Evolutionary conservation across 2,329 filamentous ascomycete species (phyloP).

Genomic region (Colletotrichum lini): DNA sequence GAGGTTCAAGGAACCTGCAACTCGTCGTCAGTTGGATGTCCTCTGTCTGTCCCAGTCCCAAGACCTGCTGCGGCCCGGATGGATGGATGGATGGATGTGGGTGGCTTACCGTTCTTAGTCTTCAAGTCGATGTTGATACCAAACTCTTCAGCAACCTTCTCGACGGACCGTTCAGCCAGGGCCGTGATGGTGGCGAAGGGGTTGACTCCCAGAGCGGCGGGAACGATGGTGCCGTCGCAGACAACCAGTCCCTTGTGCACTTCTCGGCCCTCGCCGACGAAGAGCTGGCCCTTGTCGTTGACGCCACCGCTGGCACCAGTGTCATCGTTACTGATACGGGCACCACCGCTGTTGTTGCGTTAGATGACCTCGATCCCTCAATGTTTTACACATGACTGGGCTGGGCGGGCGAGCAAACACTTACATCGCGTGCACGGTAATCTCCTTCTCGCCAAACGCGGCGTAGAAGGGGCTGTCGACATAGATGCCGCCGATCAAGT

Average conservation of each 20-base stretch:
- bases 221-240: constrained; percentile 73
- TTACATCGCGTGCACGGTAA: constrained; percentile 77
- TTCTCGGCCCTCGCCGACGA: constrained; percentile 64
- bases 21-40: too few species aligned
- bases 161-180: constrained; percentile 75
- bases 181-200: constrained; percentile 79
- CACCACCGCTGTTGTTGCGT: constrained; percentile 61
- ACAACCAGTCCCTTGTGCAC: constrained; percentile 72
- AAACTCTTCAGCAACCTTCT: constrained; percentile 59
- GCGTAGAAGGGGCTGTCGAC: constrained; percentile 71
- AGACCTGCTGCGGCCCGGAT: too few species aligned
- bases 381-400: too few species aligned
- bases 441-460: constrained; percentile 67
- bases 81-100: too few species aligned
- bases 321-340: constrained; percentile 72
- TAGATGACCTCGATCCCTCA: neutral
- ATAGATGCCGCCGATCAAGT: constrained; percentile 71
- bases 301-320: constrained; percentile 70
- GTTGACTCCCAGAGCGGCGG: constrained; percentile 75
- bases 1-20: constrained; percentile 63
- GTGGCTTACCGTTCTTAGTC: constrained; percentile 52
- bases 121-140: constrained; percentile 60
- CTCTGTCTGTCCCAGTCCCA: too few species aligned
- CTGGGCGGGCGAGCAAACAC: too few species aligned
- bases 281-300: constrained; percentile 73